phyloP scores from a whole-genome alignment of 768 basidiomycete species.

The Flagelloscypha sp. region DNA sequence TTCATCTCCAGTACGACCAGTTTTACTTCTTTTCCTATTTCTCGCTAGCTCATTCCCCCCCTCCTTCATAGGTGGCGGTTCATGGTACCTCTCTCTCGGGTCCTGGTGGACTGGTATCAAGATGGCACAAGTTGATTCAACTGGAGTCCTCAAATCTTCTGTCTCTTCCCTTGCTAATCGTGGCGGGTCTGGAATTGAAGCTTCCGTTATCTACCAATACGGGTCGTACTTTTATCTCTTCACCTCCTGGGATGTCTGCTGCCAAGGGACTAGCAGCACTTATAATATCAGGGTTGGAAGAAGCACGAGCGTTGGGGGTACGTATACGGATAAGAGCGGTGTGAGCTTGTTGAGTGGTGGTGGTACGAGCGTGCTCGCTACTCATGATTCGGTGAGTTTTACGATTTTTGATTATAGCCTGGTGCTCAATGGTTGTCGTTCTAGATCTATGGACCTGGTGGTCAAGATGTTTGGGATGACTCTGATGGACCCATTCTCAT shows the following conservation, averaged over 20 bases:
- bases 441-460: slow-evolving; percentile 46
- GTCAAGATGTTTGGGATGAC: slow-evolving; percentile 41
- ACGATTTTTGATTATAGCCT: not conserved
- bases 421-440: not conserved
- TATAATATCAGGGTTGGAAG: slow-evolving; percentile 56
- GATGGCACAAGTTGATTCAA: slow-evolving; percentile 19
- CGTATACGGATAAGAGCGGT: slow-evolving; percentile 39
- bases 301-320: slow-evolving; percentile 29
- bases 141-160: slow-evolving; percentile 21
- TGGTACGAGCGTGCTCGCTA: slow-evolving; percentile 41
- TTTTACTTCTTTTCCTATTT: slow-evolving; percentile 17
- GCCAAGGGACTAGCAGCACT: slow-evolving; percentile 40
- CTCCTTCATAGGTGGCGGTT: slow-evolving; percentile 24
- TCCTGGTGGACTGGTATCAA: slow-evolving; percentile 54
- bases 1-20: not conserved
- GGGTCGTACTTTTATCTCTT: slow-evolving; percentile 47
- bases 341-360: slow-evolving; percentile 39
- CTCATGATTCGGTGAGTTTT: slow-evolving; percentile 32
- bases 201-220: slow-evolving; percentile 35
- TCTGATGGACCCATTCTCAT: slow-evolving; percentile 38
- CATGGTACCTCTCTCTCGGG: slow-evolving; percentile 43
- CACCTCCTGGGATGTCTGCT: slow-evolving; percentile 48
- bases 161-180: slow-evolving; percentile 39
- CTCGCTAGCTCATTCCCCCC: slow-evolving; percentile 16
- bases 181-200: slow-evolving; percentile 38